Conservation (phyloP, 2,329 filamentous ascomycete genomes). For the Sclerotiophoma versabilis region DNA sequence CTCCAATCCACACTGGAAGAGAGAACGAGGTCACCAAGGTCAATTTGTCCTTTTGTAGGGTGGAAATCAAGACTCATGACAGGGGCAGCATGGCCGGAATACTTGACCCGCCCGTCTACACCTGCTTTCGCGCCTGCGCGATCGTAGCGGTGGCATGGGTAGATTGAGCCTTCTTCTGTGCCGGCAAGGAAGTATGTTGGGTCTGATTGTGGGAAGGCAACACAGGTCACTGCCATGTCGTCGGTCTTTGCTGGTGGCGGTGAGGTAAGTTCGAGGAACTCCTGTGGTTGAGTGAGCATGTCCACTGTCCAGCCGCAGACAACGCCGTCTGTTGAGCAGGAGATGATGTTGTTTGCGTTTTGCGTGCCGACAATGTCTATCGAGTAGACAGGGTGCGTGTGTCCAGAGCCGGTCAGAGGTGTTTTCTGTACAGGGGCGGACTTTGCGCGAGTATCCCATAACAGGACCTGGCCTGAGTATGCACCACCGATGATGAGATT, state of each 20-base stretch:
- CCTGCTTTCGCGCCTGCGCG: slow-evolving; percentile 96
- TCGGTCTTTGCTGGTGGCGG: slow-evolving; percentile 84
- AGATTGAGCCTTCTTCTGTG: slow-evolving; percentile 95
- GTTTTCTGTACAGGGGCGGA: slow-evolving; percentile 90
- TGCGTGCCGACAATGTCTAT: slow-evolving; percentile 96
- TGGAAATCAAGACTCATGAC: slow-evolving; percentile 98
- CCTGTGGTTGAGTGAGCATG: slow-evolving; percentile 96
- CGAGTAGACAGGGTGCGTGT: slow-evolving; percentile 95
- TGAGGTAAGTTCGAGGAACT: slow-evolving; percentile 85
- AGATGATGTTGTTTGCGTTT: slow-evolving; percentile 98
- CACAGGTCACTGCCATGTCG: slow-evolving; percentile 91
- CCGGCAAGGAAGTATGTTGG: slow-evolving; percentile 98
- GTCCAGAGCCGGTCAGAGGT: slow-evolving; percentile 89
- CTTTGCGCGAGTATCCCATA: slow-evolving; percentile 95
- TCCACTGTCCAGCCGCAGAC: slow-evolving; percentile 98
- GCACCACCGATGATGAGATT: slow-evolving; percentile 95
- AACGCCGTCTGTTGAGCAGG: slow-evolving; percentile 93
- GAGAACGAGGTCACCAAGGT: slow-evolving; percentile 91
- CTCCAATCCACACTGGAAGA: slow-evolving; percentile 96
- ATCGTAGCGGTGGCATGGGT: slow-evolving; percentile 96
- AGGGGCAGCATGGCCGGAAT: slow-evolving; percentile 88
- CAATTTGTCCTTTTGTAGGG: slow-evolving; percentile 87
- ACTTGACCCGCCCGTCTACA: slow-evolving; percentile 86
- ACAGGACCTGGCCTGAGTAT: slow-evolving; percentile 93
- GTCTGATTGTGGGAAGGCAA: slow-evolving; percentile 93